Base-by-base conservation (phyloP, 192 early-diverging fungal genomes). In the Phycomyces nitens region DNA sequence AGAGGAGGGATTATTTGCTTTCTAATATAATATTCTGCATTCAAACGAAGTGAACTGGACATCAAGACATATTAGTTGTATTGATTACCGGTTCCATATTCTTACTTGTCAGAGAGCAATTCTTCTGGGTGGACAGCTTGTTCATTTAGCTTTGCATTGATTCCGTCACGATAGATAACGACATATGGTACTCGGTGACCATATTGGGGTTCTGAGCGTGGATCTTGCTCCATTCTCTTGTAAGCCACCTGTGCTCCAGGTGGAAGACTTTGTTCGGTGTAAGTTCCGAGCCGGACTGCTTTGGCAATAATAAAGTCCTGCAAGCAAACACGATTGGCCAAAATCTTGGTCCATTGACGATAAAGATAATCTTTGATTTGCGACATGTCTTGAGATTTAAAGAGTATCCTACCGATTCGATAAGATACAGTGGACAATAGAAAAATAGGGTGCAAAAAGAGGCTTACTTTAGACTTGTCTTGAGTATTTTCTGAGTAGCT, bases 111-210 rank as follows among this genome's bases (percentile, higher is more conserved):
- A 22, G 64, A 23, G 16, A 89, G 71, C n/a, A 92, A 64, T 9
- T 83, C 81, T 15, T 85, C 74, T 1, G 94, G 93, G 8, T 75
- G 59, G 14, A 94, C 80, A 9, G 88, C 85, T 20, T 86, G 85
- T 62, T 95, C 93, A 11, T 81, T 83, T 11, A 95, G 70, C 34
- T 89, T 80, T 8, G 80, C 76, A 11, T 82, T 77, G 0, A 83
- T 82, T n/a, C 85, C 86, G 11, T 47, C 44, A 18, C 82, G 77
- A 60, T 89, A 72, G 0, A 90, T 84, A 2, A 98, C 90, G 1
- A 97, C 82, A 61, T 90, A 97, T 1, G 96, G 94, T 20, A 97
- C 89, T 11, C 96, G 82, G 66, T 97, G 93, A 3, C 90, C 91
- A 64, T 92, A 85, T 58, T 93, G 86, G 2, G 94, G 94, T 70